Percentiles rank a stretch among this genome's conserved stretches.
Conservation (phyloP, 805 yeast species). For the Wickerhamiella kurtzmanii region DNA sequence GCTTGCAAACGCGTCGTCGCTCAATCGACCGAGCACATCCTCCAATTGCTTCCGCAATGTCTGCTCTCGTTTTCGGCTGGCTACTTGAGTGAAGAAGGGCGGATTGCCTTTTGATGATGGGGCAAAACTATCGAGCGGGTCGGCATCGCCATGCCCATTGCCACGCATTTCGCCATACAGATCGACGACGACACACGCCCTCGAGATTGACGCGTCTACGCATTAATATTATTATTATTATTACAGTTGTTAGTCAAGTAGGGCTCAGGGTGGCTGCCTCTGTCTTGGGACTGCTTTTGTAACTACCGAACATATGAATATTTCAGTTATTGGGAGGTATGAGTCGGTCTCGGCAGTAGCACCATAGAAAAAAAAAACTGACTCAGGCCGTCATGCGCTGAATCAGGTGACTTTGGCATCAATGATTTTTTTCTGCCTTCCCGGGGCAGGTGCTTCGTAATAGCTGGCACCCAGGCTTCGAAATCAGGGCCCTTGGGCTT, state of each 20-base stretch:
- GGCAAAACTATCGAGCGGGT: slow-evolving; percentile 5
- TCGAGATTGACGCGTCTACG: no score
- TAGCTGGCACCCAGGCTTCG: no score
- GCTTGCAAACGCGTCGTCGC: slow-evolving; percentile 10
- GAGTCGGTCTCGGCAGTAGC: no score
- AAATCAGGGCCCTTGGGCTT: not conserved
- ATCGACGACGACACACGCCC: no score
- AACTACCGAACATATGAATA: no score
- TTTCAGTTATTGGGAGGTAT: no score
- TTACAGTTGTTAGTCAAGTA: not conserved
- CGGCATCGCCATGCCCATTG: not conserved
- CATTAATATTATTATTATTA: no score
- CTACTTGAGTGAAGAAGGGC: slow-evolving; percentile 9
- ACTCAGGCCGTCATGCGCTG: no score
- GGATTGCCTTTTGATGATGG: slow-evolving; percentile 2
- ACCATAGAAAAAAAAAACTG: no score
- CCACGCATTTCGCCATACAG: not conserved
- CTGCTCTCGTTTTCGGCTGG: not conserved
- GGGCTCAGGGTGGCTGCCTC: not conserved
- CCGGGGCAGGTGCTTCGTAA: not conserved
- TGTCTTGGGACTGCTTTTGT: not conserved
- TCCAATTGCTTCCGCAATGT: slow-evolving; percentile 15
- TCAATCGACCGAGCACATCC: slow-evolving; percentile 21
- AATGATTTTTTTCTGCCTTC: not conserved
- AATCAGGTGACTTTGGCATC: not conserved